A percentile compares a stretch with the other conserved stretches of the same genome.
These are phyloP conservation scores for Leccinum boreale DNA, from an alignment of 768 basidiomycete genomes.

Conservation along the genomic window DNA sequence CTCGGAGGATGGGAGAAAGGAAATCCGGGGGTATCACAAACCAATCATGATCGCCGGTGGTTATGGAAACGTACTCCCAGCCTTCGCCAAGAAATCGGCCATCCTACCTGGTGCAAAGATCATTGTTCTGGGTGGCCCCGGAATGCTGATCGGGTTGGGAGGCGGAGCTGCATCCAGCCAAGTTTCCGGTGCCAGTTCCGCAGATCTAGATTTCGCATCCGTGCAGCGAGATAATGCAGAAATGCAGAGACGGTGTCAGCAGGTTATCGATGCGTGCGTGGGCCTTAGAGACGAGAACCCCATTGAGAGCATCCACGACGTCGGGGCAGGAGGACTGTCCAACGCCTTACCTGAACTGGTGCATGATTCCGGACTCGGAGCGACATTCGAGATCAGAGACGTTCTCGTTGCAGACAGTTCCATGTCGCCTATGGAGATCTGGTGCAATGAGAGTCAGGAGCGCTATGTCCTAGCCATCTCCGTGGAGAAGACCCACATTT, in stretches of 20 bases:
- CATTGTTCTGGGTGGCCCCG: conserved; percentile 92
- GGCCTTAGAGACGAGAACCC: conserved; percentile 60
- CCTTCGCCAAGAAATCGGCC: conserved; percentile 73
- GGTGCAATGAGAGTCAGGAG: conserved; percentile 99
- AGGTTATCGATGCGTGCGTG: conserved; percentile 93
- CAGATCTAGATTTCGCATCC: conserved; percentile 94
- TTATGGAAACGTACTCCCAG: conserved; percentile 85
- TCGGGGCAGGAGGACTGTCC: conserved; percentile 94
- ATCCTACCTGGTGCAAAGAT: conserved; percentile 84
- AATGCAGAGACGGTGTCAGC: conserved; percentile 96
- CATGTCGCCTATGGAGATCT: conserved; percentile 99
- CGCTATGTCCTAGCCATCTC: conserved; percentile 93
- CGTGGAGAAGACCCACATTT: conserved; percentile 54
- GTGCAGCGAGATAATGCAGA: conserved; percentile 98
- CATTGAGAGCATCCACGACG: conserved; percentile 96
- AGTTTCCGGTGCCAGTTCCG: conserved; percentile 84
- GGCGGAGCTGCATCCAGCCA: conserved; percentile 97
- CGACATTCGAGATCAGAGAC: conserved; percentile 89
- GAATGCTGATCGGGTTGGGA: conserved; percentile 93
- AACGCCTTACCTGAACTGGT: conserved; percentile 97
- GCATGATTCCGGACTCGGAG: conserved; percentile 92
- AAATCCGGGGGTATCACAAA: conserved; percentile 96
- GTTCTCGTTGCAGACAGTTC: conserved; percentile 87
- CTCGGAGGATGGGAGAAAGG: conserved; percentile 44
- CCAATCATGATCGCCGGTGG: conserved; percentile 99